A percentile compares a stretch with the other conserved stretches of the same genome.
Conservation (phyloP, 352 stramenopile species). For the Phytophthora idaei region DNA sequence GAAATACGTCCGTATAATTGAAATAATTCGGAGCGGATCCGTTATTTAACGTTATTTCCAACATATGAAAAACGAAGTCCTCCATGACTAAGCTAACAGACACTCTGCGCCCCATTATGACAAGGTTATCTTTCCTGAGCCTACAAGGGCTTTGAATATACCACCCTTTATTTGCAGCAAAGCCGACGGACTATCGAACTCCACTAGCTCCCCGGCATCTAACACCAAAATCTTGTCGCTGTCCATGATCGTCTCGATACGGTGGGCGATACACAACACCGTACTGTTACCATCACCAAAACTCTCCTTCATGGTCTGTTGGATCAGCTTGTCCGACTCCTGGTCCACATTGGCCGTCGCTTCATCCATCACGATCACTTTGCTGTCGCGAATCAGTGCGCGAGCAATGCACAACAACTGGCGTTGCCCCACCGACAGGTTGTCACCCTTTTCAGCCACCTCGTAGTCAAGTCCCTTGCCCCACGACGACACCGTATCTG, state of each 20-base stretch:
- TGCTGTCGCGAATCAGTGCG: slow-evolving; percentile 90
- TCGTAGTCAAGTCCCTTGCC: slow-evolving; percentile 75
- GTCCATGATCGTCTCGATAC: slow-evolving; percentile 94
- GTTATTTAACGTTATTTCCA: too few relatives aligned
- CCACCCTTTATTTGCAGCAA: slow-evolving; percentile 74
- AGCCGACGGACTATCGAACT: slow-evolving; percentile 31
- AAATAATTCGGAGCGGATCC: too few relatives aligned
- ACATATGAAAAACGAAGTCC: too few relatives aligned
- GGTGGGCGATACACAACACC: slow-evolving; percentile 94
- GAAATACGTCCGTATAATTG: too few relatives aligned
- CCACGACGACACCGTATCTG: slow-evolving; percentile 66
- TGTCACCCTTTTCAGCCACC: slow-evolving; percentile 92
- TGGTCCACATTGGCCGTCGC: slow-evolving; percentile 92
- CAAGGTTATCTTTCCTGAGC: not conserved
- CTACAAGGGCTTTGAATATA: slow-evolving; percentile 69
- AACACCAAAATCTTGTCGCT: slow-evolving; percentile 92
- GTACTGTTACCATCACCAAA: slow-evolving; percentile 82
- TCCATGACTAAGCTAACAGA: too few relatives aligned
- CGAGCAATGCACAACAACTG: slow-evolving; percentile 96
- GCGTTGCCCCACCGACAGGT: slow-evolving; percentile 95
- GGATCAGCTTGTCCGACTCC: slow-evolving; percentile 65
- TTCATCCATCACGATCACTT: slow-evolving; percentile 95
- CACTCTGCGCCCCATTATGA: too few relatives aligned
- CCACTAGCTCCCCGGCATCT: slow-evolving; percentile 63
- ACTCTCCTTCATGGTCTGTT: slow-evolving; percentile 87